Conservation (phyloP, 768 basidiomycete genomes). For the Chalciporus piperatus region DNA sequence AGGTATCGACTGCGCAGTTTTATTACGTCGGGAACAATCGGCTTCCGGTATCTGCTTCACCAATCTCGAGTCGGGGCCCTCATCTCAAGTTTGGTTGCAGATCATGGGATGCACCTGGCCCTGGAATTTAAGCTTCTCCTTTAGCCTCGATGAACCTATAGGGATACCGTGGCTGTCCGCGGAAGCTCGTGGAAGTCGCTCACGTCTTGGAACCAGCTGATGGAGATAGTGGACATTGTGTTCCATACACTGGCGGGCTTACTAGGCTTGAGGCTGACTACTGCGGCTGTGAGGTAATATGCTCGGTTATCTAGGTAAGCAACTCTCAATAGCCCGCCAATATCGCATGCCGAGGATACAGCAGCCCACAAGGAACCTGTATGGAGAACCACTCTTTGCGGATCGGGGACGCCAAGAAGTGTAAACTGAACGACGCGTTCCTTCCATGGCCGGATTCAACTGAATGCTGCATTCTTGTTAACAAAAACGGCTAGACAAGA, state of each 20-base stretch:
- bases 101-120: slow-evolving; percentile 4
- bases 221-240: background rate
- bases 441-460: slow-evolving; percentile 1
- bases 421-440: slow-evolving; percentile 1
- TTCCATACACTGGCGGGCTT: background rate
- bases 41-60: background rate
- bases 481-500: slow-evolving; percentile 9
- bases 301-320: background rate
- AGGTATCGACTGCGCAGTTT: background rate
- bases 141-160: slow-evolving; percentile 6
- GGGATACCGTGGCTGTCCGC: slow-evolving; percentile 5
- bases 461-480: background rate
- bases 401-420: slow-evolving; percentile 19
- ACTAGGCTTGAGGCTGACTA: background rate
- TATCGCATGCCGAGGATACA: background rate
- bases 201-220: background rate
- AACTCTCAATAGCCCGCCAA: background rate
- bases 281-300: slow-evolving; percentile 12
- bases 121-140: background rate
- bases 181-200: slow-evolving; percentile 6
- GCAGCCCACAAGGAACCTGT: background rate
- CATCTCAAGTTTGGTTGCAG: slow-evolving; percentile 8
- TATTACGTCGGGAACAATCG: background rate
- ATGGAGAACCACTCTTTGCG: slow-evolving; percentile 1
- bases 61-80: background rate